Evolutionary conservation across 768 basidiomycete species (phyloP).

Genomic region (Neoboletus magnificus): DNA sequence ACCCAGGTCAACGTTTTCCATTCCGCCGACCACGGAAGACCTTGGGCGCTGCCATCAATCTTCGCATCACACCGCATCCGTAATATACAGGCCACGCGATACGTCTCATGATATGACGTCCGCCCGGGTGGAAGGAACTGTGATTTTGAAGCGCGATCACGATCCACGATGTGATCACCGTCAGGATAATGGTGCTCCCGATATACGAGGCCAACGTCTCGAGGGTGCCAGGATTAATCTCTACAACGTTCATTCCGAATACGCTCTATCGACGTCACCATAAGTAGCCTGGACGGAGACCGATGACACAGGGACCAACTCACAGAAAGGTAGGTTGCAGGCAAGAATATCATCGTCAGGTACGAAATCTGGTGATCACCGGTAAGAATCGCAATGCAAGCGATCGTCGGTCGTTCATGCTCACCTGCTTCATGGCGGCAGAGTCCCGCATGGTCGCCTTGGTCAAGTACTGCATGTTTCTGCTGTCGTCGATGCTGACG

Average conservation of each 20-base stretch:
- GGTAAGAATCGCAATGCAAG: not conserved
- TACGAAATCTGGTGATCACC: slow-evolving; percentile 43
- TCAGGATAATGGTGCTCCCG: slow-evolving; percentile 46
- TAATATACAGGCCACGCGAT: slow-evolving; percentile 21
- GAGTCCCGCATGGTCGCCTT: slow-evolving; percentile 43
- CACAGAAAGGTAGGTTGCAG: slow-evolving; percentile 44
- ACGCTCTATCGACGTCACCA: slow-evolving; percentile 26
- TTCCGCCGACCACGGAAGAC: not conserved
- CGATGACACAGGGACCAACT: not conserved
- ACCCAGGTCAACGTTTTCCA: not conserved
- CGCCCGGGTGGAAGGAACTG: slow-evolving; percentile 20
- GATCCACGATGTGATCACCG: slow-evolving; percentile 51
- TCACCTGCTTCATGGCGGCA: slow-evolving; percentile 35
- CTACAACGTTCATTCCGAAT: slow-evolving; percentile 27
- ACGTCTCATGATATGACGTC: slow-evolving; percentile 8
- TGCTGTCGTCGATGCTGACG: slow-evolving; percentile 58
- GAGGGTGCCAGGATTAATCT: slow-evolving; percentile 29
- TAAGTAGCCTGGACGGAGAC: not conserved
- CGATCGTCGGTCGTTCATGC: not conserved
- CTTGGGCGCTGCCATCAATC: not conserved
- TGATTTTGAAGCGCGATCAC: slow-evolving; percentile 49
- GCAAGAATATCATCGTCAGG: slow-evolving; percentile 60
- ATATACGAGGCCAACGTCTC: slow-evolving; percentile 39
- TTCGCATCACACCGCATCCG: not conserved
- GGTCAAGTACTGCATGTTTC: slow-evolving; percentile 50